Base-by-base conservation (phyloP, 768 basidiomycete species). In the Lactarius vividus region DNA sequence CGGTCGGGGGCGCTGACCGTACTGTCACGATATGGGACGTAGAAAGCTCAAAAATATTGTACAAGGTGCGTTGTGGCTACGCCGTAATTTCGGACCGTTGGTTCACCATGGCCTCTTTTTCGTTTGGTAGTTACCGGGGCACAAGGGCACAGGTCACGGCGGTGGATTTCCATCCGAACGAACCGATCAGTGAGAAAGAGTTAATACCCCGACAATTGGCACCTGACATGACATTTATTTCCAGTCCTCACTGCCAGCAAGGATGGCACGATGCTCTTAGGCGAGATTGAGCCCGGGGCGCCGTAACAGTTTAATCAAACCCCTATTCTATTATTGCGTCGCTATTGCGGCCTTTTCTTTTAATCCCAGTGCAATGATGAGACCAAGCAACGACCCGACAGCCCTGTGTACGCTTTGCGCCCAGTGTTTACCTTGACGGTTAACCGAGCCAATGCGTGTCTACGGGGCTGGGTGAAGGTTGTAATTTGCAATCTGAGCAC, bases 141-240 rank as follows among this genome's bases (percentile, higher is more conserved):
- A 99, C 76, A 97, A 94, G 75, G 96, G 96, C 13, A 96, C 96
- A 0, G 95, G 95, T 98, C 16, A 95, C 94, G 1, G 81, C 89
- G n/a, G 93, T 94, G 0, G 97, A 96, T 71, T 97, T 96, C 81
- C 94, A 96, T 75, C 95, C 96, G 10, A 93, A 88, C 73, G 95
- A 97, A 72, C 96, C 95, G 13, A 95, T 97, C 75, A 85, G 94
- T 96, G 76, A 69, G 94, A 81, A 31, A 37, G 81, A 28, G 33
- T 11, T 54, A 8, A 40, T 33, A 66, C 62, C 16, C 18, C 58
- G 28, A 28, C 53, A 1, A 53, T 54, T 62, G 28, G 39, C 23
- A 28, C 31, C 37, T 69, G n/a, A 71, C 58, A 4, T 9, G 33
- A 33, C 33, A 10, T 33, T 29, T 26, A 16, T 26, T 65, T 54